Base-by-base conservation (phyloP, 108 stramenopile genomes). In the Chaetoceros tenuissimus region DNA sequence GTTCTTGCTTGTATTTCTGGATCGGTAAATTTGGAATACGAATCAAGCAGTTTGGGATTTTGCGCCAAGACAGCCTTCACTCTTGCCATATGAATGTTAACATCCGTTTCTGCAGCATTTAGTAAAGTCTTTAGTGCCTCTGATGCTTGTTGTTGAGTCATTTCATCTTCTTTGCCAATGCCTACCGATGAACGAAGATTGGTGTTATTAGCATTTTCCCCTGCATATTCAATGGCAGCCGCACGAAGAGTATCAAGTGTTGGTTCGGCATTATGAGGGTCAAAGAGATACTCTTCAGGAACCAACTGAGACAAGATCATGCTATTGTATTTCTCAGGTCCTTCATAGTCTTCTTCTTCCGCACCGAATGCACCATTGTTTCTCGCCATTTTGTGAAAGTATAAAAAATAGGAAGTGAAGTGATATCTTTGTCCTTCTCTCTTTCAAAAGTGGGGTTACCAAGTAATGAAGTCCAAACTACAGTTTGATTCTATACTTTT, bases 71-170 rank as follows among this genome's bases (percentile, higher is more conserved):
- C 73, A 2, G 80, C 80, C 55, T 72, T 69, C 30, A 75, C 56
- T 1, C 80, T 65, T 20, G 75, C 75, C n/a, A 69, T 55, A 50
- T 81, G 80, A 18, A 81, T 56, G 21, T 72, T 73, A 27, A 81
- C 75, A 40, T 81, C 80, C 10, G 68, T 69, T 47, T 75, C 64
- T 8, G 80, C 80, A 10, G 80, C 80, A 10, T 69, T 49, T 46
- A 81, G 34, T 17, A 81, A 49, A 18, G 46, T 28, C 17, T 62
- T 54, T 21, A 81, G 47, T 28, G 57, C 63, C 50, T 25, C 22
- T 3, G 22, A 17, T 2, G 18, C 24, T 2, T 17, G 24, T 25
- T 51, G 23, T 24, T 22, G 22, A 24, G 22, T 51, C 23, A 18
- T 17, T 25, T 23, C 50, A 51, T 23, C 50, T 24, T 51, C 25